Conservation (phyloP, 306 rosid species). For the Chamaecrista fasciculata region DNA sequence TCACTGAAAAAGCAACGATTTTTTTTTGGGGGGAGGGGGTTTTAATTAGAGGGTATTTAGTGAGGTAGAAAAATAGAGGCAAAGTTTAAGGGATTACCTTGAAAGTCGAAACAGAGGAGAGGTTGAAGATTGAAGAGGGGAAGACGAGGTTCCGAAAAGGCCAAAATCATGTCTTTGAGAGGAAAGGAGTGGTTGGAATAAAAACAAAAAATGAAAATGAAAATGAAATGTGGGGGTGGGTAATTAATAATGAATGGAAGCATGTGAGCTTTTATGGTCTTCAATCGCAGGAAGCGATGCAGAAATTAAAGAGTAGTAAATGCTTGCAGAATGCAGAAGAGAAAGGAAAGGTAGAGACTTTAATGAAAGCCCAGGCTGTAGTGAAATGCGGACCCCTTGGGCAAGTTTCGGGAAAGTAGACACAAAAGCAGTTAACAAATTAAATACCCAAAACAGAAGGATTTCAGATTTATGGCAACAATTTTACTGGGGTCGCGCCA, state of each 20-base stretch:
- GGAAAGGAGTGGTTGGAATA: background rate
- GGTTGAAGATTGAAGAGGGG: too few relatives aligned
- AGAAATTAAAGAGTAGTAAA: background rate
- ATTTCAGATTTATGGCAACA: too few relatives aligned
- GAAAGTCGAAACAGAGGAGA: too few relatives aligned
- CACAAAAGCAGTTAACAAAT: background rate
- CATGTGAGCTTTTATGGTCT: conserved; percentile 17
- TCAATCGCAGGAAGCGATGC: background rate
- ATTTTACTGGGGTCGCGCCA: too few relatives aligned
- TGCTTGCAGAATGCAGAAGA: background rate
- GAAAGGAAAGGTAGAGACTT: background rate
- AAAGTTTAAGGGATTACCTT: conserved; percentile 27
- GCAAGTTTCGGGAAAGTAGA: background rate
- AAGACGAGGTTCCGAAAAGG: too few relatives aligned
- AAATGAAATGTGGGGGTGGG: background rate
- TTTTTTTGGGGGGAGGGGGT: too few relatives aligned
- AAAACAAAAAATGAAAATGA: background rate
- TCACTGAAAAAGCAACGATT: too few relatives aligned
- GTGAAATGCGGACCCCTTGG: background rate
- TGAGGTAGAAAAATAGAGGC: conserved; percentile 16
- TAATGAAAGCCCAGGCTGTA: background rate
- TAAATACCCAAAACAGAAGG: too few relatives aligned
- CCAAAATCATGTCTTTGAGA: background rate
- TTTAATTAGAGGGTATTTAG: background rate
- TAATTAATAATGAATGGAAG: background rate